phyloP scores from a whole-genome alignment of 495 filamentous ascomycete species.

The Terfezia boudieri region DNA sequence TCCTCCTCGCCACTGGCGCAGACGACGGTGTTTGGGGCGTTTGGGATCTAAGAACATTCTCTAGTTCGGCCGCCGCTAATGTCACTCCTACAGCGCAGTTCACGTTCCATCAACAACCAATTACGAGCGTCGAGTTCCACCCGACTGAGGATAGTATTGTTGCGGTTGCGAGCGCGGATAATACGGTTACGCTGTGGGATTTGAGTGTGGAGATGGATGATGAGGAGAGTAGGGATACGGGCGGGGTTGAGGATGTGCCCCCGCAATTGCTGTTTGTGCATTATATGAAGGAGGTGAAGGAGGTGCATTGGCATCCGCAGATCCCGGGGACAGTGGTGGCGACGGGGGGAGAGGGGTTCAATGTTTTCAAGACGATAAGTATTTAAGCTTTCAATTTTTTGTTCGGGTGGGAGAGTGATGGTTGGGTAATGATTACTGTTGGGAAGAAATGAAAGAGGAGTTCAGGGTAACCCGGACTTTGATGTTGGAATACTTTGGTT shows the following conservation, averaged over 20 bases:
- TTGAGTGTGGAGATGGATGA: slow-evolving; percentile 88
- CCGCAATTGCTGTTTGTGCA: slow-evolving; percentile 91
- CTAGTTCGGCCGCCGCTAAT: slow-evolving; percentile 6
- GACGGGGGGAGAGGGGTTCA: slow-evolving; percentile 69
- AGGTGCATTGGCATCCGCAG: slow-evolving; percentile 91
- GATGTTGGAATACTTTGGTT: too few species aligned
- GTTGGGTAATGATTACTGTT: background rate
- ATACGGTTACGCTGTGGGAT: slow-evolving; percentile 92
- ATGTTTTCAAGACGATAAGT: slow-evolving; percentile 47
- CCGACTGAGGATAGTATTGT: slow-evolving; percentile 89
- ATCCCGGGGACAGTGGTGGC: slow-evolving; percentile 81
- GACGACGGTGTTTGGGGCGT: slow-evolving; percentile 90
- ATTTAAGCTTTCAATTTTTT: slow-evolving; percentile 22
- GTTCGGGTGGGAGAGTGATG: background rate
- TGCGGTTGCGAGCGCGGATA: slow-evolving; percentile 76
- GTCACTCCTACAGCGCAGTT: slow-evolving; percentile 53
- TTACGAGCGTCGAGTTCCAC: slow-evolving; percentile 94
- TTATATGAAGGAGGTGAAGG: slow-evolving; percentile 83
- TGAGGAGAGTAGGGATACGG: slow-evolving; percentile 79
- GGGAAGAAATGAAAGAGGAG: too few species aligned
- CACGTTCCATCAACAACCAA: slow-evolving; percentile 82
- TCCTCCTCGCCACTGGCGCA: slow-evolving; percentile 77
- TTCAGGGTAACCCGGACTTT: too few species aligned
- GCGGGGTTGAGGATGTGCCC: slow-evolving; percentile 68
- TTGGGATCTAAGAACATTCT: slow-evolving; percentile 86